Conservation (phyloP, 2,329 filamentous ascomycete genomes). For the Cercospora brassicicola region DNA sequence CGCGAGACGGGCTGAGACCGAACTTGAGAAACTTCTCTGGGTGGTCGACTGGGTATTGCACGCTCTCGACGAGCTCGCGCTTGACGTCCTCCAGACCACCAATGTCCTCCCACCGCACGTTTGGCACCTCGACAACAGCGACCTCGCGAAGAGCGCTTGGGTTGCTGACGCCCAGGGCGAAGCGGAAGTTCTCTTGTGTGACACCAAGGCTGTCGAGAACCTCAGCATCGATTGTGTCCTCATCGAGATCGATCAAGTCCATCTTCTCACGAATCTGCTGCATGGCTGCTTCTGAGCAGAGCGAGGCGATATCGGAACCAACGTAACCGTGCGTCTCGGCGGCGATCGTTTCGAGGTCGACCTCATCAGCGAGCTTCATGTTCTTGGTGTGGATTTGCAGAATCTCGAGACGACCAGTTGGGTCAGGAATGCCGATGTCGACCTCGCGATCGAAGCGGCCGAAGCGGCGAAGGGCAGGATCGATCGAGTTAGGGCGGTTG, state of each 20-base stretch:
- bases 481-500: conserved; percentile 97
- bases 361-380: conserved; percentile 98
- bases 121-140: conserved; percentile 97
- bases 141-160: conserved; percentile 97
- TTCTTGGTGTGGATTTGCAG: conserved; percentile 99
- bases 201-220: conserved; percentile 97
- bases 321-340: conserved; percentile 98
- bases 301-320: conserved; percentile 94
- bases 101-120: conserved; percentile 99
- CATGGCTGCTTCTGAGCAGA: conserved; percentile 99
- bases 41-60: conserved; percentile 98
- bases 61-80: conserved; percentile 97
- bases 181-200: conserved; percentile 99
- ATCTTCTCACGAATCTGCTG: conserved; percentile 99
- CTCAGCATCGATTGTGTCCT: conserved; percentile 98
- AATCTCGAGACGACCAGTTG: conserved; percentile 97
- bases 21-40: conserved; percentile 99
- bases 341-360: conserved; percentile 94
- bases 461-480: conserved; percentile 94
- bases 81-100: conserved; percentile 98
- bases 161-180: conserved; percentile 96
- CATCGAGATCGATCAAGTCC: conserved; percentile 97
- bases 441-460: conserved; percentile 99
- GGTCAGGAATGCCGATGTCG: conserved; percentile 96
- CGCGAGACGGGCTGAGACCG: conserved; percentile 92